Evolutionary conservation across 2,329 filamentous ascomycete species (phyloP).

Genomic region (Seiridium unicorne): DNA sequence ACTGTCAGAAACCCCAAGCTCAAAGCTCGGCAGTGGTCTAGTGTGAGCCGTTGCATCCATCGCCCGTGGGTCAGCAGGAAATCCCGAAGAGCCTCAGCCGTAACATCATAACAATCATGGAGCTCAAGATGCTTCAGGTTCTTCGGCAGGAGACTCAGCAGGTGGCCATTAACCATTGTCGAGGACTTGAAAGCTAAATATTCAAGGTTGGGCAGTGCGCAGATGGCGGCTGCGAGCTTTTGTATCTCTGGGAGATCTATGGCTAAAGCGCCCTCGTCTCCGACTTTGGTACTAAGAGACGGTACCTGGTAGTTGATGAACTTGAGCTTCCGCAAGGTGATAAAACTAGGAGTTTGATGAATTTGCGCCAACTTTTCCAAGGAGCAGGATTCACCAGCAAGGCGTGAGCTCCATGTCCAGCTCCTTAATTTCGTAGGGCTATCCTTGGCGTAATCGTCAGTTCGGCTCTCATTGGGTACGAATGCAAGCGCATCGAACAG

Average conservation of each 20-base stretch:
- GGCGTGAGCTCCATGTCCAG: conserved; percentile 62
- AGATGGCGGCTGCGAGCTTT: conserved; percentile 45
- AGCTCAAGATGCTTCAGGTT: conserved; percentile 68
- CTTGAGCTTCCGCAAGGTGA: conserved; percentile 51
- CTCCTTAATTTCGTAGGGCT: conserved; percentile 40
- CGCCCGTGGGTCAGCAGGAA: conserved; percentile 69
- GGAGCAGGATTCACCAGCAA: conserved; percentile 44
- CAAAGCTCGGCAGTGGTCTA: conserved; percentile 79
- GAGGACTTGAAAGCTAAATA: conserved; percentile 74
- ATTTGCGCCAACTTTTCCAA: conserved; percentile 48
- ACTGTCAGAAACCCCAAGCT: conserved; percentile 71
- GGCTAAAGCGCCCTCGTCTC: conserved; percentile 7
- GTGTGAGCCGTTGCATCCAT: conserved; percentile 63
- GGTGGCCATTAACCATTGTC: conserved; percentile 63
- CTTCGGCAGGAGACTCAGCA: conserved; percentile 68
- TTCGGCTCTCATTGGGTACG: conserved; percentile 39
- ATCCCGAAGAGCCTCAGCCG: conserved; percentile 59
- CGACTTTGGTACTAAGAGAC: conserved; percentile 36
- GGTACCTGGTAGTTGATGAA: conserved; percentile 65
- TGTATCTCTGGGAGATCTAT: conserved; percentile 28
- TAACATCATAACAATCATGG: conserved; percentile 75
- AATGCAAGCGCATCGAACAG: conserved; percentile 65
- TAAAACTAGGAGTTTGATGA: conserved; percentile 58
- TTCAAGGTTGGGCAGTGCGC: conserved; percentile 59
- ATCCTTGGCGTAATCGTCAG: conserved; percentile 22